Evolutionary conservation across 75 land plant species (phyloP), one percentile per base, ranked within the genome.

Genomic region (Selaginella tamariscina): DNA sequence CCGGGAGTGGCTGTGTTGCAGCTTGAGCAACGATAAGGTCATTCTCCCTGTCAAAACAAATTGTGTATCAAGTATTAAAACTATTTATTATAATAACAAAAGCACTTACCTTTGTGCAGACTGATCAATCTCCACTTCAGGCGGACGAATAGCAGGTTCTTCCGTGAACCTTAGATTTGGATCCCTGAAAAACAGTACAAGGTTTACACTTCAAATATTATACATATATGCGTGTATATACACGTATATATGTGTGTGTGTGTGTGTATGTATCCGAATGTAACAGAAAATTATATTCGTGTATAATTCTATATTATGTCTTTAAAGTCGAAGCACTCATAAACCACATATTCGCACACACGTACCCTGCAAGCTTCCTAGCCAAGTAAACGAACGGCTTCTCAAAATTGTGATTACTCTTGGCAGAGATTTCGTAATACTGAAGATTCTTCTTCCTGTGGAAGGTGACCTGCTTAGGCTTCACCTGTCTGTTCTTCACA

Each of bases 361-460:
- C n/a, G n/a, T 26, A 59, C 62, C 62, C 62, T 9, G 62, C 23
- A 59, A 59, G 62, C 62, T 59, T 59, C 26, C 62, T 59, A 5
- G 62, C 62, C 9, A 59, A 23, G 21, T 59, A 59, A 21, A 59
- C n/a, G 62, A 59, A 59, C 9, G 62, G 62, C 62, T 59, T 59
- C 21, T 59, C 62, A n/a, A 59, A 59, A n/a, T 59, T 59, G 62
- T 59, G 23, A 23, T 59, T 59, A 23, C 62, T 59, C 62, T 59
- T 59, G 62, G 62, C 62, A 23, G 62, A 59, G 21, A 59, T 59
- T n/a, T 59, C 62, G 26, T 59, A 59, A 23, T 59, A 59, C 62
- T 59, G 62, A 5, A 59, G 26, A n/a, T 59, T 59, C 62, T 59
- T 59, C 62, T 59, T 59, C 21, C 62, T 59, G 62, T 59, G 62